Evolutionary conservation across 2,329 filamentous ascomycete species (phyloP).

Genomic region (Alternaria hordeiaustralica): DNA sequence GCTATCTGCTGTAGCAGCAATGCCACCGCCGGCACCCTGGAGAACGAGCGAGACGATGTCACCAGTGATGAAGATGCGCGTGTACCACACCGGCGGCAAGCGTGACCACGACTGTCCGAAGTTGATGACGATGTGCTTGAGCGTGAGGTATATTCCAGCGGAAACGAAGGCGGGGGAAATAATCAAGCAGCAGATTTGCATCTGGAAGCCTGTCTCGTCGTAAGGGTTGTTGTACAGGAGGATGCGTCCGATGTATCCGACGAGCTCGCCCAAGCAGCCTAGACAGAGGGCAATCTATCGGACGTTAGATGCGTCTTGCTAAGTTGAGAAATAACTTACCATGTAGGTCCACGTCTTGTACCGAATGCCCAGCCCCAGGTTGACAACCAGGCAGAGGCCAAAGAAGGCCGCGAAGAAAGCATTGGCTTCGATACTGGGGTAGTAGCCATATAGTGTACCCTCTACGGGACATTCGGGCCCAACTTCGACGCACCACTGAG

Average conservation of each 20-base stretch:
- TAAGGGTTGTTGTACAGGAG: constrained; percentile 62
- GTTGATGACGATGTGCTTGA: constrained; percentile 64
- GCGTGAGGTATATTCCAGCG: constrained; percentile 62
- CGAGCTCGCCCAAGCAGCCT: constrained; percentile 58
- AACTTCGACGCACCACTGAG: constrained; percentile 22
- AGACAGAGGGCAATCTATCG: constrained; percentile 52
- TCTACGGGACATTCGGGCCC: constrained; percentile 52
- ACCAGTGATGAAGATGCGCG: constrained; percentile 66
- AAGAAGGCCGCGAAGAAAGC: constrained; percentile 61
- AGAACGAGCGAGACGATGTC: constrained; percentile 65
- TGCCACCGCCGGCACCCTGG: constrained; percentile 64
- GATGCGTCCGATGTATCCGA: constrained; percentile 64
- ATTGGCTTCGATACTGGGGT: constrained; percentile 59
- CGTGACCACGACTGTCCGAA: constrained; percentile 54
- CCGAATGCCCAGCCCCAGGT: constrained; percentile 57
- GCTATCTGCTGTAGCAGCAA: constrained; percentile 59
- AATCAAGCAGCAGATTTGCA: constrained; percentile 64
- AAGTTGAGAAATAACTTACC: constrained; percentile 15
- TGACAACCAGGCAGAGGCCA: constrained; percentile 55
- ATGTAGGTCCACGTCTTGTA: constrained; percentile 64
- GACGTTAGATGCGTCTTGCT: constrained; percentile 4
- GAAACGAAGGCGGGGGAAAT: constrained; percentile 64
- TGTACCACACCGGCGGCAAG: constrained; percentile 54
- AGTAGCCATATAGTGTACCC: constrained; percentile 61
- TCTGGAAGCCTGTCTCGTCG: constrained; percentile 54